These are phyloP conservation scores for Coniochaeta prunicola DNA, from an alignment of 2,329 filamentous ascomycete genomes.

Conservation along the genomic window DNA sequence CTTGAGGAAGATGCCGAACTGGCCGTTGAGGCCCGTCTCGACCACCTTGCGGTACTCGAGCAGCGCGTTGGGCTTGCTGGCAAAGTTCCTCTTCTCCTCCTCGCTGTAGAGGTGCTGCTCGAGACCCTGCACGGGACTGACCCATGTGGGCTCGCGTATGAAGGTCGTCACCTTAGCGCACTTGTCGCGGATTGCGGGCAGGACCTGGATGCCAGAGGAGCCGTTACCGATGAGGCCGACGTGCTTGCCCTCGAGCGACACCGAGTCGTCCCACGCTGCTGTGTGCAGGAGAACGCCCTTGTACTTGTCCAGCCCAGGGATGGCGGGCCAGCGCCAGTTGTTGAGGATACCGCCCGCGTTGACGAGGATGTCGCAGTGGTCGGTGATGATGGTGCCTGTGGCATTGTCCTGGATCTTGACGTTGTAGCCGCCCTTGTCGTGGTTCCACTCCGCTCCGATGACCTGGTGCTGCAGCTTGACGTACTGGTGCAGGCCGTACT, in stretches of 20 bases:
- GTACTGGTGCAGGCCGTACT: slow-evolving; percentile 28
- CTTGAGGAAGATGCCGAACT: slow-evolving; percentile 39
- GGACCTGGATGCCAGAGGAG: slow-evolving; percentile 21
- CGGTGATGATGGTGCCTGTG: neutral
- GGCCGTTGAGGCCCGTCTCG: slow-evolving; percentile 36
- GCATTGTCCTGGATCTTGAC: slow-evolving; percentile 1
- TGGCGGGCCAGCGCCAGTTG: slow-evolving; percentile 16
- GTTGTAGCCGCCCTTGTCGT: slow-evolving; percentile 1
- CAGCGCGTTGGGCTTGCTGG: slow-evolving; percentile 27
- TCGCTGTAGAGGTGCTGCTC: slow-evolving; percentile 32
- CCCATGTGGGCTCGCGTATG: slow-evolving; percentile 5
- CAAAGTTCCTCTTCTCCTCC: slow-evolving; percentile 32
- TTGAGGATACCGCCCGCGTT: slow-evolving; percentile 6
- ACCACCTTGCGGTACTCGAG: slow-evolving; percentile 33
- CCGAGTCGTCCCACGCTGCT: slow-evolving; percentile 18
- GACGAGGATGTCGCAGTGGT: slow-evolving; percentile 4
- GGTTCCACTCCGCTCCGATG: slow-evolving; percentile 23
- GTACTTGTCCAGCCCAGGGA: slow-evolving; percentile 17
- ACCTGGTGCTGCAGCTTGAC: slow-evolving; percentile 17
- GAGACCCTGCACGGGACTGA: slow-evolving; percentile 21
- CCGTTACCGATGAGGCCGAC: slow-evolving; percentile 30
- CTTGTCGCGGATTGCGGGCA: slow-evolving; percentile 6
- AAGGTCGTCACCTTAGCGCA: slow-evolving; percentile 10
- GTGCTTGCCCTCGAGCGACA: slow-evolving; percentile 18
- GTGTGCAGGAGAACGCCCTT: slow-evolving; percentile 18